phyloP scores from a whole-genome alignment of 306 rosid species.

The Psophocarpus tetragonolobus region DNA sequence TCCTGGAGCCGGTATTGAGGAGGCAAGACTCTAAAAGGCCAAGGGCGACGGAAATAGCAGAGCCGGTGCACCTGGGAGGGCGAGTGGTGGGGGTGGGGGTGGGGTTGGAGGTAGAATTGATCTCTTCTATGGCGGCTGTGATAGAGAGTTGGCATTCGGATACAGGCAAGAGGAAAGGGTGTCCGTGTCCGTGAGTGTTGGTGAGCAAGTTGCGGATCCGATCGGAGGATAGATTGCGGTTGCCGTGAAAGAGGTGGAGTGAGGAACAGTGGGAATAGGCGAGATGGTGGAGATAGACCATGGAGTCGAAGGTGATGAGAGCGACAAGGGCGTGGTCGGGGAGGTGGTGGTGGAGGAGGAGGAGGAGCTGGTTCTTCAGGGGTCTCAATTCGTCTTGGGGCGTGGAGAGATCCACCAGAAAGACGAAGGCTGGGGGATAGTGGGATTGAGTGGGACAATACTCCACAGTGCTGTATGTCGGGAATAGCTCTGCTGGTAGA shows the following conservation, averaged over 20 bases:
- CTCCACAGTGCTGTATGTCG: conserved; percentile 82
- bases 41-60: conserved; percentile 80
- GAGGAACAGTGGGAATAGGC: conserved; percentile 62
- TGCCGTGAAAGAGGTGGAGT: conserved; percentile 57
- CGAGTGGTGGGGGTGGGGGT: conserved; percentile 48
- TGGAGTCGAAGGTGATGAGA: conserved; percentile 71
- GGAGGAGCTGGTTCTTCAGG: conserved; percentile 67
- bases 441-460: conserved; percentile 24
- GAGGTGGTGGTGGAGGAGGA: conserved; percentile 56
- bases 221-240: conserved; percentile 59
- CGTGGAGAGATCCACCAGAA: conserved; percentile 63
- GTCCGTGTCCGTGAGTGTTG: conserved; percentile 48
- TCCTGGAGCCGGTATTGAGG: conserved; percentile 67
- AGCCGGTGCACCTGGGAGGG: conserved; percentile 70
- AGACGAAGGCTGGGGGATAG: conserved; percentile 49
- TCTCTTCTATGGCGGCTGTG: conserved; percentile 73
- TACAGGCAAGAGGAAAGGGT: conserved; percentile 65
- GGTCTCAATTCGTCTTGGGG: conserved; percentile 57
- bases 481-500: conserved; percentile 93
- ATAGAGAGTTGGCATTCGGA: conserved; percentile 80
- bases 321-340: conserved; percentile 69
- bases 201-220: conserved; percentile 66
- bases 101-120: conserved; percentile 47
- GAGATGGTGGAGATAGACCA: conserved; percentile 75
- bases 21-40: conserved; percentile 76